Conservation (phyloP, 768 basidiomycete genomes). For the Suillus decipiens region DNA sequence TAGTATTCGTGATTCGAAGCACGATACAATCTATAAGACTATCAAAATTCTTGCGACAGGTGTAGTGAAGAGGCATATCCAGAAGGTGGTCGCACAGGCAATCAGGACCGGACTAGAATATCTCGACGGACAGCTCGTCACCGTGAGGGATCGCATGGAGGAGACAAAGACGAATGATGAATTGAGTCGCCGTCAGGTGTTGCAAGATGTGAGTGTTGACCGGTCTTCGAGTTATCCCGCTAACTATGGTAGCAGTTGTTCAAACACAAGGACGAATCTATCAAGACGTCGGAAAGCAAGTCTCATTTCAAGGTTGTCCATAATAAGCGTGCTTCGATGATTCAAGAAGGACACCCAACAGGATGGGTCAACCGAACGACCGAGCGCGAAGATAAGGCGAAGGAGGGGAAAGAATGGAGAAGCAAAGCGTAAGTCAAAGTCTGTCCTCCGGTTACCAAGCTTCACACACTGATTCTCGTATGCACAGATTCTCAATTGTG, state of each 20-base stretch:
- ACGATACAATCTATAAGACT: conserved; percentile 87
- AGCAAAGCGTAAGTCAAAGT: conserved; percentile 45
- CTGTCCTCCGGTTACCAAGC: neutral
- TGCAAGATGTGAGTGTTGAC: conserved; percentile 55
- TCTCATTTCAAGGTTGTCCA: conserved; percentile 83
- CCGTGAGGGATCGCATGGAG: conserved; percentile 80
- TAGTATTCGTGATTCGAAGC: conserved; percentile 88
- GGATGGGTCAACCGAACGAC: conserved; percentile 70
- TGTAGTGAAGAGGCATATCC: conserved; percentile 75
- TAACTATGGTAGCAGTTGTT: conserved; percentile 46
- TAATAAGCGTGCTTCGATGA: conserved; percentile 67
- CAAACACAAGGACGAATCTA: conserved; percentile 52
- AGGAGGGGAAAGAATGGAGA: conserved; percentile 51
- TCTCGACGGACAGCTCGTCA: conserved; percentile 84
- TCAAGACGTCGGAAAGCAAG: conserved; percentile 41
- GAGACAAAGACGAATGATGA: conserved; percentile 54
- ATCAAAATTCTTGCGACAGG: conserved; percentile 76
- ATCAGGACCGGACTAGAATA: conserved; percentile 84
- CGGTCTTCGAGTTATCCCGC: neutral
- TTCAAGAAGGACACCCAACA: conserved; percentile 64
- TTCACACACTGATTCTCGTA: neutral
- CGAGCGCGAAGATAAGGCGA: conserved; percentile 43
- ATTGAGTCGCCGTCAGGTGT: conserved; percentile 45
- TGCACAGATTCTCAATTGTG: neutral
- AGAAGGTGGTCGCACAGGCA: conserved; percentile 61